phyloP scores from a whole-genome alignment of 108 stramenopile species.

The Skeletonema potamos region DNA sequence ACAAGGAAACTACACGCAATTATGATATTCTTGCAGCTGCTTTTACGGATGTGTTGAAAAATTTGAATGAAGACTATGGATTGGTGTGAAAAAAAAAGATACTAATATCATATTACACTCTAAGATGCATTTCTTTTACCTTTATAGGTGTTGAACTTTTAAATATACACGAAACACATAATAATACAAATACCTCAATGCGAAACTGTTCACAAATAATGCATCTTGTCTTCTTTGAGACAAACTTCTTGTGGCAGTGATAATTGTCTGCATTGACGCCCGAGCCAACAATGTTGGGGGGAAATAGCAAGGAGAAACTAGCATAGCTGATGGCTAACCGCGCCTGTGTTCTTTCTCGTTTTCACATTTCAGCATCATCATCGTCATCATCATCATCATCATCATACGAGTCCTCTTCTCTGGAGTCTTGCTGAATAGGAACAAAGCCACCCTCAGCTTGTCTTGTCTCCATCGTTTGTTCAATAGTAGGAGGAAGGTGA shows the following conservation, averaged over 20 bases:
- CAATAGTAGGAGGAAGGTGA: neutral
- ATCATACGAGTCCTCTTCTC: neutral
- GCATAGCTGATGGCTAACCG: too few relatives aligned
- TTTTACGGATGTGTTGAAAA: slow-evolving; percentile 74
- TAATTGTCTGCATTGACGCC: too few relatives aligned
- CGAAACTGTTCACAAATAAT: too few relatives aligned
- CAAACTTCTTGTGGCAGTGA: too few relatives aligned
- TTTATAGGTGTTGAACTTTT: too few relatives aligned
- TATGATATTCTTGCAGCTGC: slow-evolving; percentile 88
- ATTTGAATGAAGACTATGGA: slow-evolving; percentile 80
- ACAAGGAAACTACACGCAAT: slow-evolving; percentile 90
- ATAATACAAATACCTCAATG: too few relatives aligned
- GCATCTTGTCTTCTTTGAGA: too few relatives aligned
- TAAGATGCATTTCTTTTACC: neutral
- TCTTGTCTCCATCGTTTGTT: neutral
- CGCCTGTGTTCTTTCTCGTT: too few relatives aligned
- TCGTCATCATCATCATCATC: neutral
- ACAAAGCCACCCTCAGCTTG: neutral
- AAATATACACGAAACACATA: too few relatives aligned
- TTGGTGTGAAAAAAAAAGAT: slow-evolving; percentile 36
- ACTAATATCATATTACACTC: neutral
- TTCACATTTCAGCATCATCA: neutral
- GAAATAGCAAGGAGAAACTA: too few relatives aligned
- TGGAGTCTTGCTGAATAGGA: neutral
- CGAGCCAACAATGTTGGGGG: too few relatives aligned